A percentile compares a stretch with the other conserved stretches of the same genome.
Conservation (phyloP, 495 filamentous ascomycete genomes). For the Patellaria atrata region DNA sequence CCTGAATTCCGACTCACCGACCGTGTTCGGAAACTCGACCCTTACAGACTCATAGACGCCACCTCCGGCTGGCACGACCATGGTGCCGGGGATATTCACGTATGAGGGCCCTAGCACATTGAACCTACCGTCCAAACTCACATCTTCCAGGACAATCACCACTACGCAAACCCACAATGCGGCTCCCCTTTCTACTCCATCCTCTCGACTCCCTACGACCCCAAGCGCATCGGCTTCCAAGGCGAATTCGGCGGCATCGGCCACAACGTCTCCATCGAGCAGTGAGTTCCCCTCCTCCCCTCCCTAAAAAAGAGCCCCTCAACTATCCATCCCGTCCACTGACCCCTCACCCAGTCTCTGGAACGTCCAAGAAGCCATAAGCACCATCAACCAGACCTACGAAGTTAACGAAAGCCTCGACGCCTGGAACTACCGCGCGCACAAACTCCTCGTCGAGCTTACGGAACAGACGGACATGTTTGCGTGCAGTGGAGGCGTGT, state of each 20-base stretch:
- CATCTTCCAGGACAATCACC: conserved; percentile 48
- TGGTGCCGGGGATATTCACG: conserved; percentile 43
- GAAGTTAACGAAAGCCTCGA: conserved; percentile 43
- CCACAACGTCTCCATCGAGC: conserved; percentile 41
- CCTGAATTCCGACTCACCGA: conserved; percentile 43
- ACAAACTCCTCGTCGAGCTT: conserved; percentile 37
- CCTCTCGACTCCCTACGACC: conserved; percentile 41
- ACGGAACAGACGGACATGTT: conserved; percentile 40
- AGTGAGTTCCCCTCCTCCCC: conserved; percentile 22
- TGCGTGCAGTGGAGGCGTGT: conserved; percentile 44
- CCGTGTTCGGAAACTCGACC: conserved; percentile 39
- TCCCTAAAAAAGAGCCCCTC: too few species aligned
- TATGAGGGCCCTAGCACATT: conserved; percentile 11
- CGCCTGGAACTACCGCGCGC: conserved; percentile 50
- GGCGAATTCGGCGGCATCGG: conserved; percentile 57
- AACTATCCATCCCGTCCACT: neutral
- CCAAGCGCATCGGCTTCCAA: conserved; percentile 46
- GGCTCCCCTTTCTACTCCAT: conserved; percentile 49
- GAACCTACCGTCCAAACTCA: too few species aligned
- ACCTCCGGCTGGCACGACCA: conserved; percentile 48
- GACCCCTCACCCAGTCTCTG: conserved; percentile 26
- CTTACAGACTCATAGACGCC: conserved; percentile 45
- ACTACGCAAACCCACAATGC: conserved; percentile 58
- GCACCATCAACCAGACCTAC: conserved; percentile 49
- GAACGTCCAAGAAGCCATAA: conserved; percentile 41